These are phyloP conservation scores for Arabidopsis arenosa DNA, from an alignment of 345 rosid genomes.

Conservation along the genomic window DNA sequence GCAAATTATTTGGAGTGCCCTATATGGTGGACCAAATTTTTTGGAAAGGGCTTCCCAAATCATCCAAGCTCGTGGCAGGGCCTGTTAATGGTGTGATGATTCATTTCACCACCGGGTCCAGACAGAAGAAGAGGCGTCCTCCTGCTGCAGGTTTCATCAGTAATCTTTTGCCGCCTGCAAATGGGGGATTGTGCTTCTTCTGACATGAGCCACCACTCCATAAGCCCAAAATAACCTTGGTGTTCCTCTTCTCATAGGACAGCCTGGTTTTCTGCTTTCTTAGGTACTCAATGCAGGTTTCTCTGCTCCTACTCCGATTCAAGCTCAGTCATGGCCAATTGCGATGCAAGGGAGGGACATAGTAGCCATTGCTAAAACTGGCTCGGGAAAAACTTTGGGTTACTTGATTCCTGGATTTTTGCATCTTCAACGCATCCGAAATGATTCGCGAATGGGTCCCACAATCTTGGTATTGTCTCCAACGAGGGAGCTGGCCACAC, in stretches of 20 bases:
- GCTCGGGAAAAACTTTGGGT: conserved; percentile 97
- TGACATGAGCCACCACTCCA: conserved; percentile 63
- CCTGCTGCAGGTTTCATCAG: conserved; percentile 88
- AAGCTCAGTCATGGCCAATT: conserved; percentile 99
- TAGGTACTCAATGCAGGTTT: conserved; percentile 96
- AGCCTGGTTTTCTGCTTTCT: conserved; percentile 69
- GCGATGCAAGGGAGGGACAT: conserved; percentile 89
- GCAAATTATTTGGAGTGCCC: conserved; percentile 81
- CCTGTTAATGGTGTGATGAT: conserved; percentile 83
- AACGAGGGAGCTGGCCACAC: conserved; percentile 97
- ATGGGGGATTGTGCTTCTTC: conserved; percentile 99
- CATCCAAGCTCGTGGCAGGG: conserved; percentile 76
- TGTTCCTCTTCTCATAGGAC: conserved; percentile 62
- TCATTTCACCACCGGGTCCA: conserved; percentile 70
- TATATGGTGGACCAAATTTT: conserved; percentile 69
- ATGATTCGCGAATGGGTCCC: conserved; percentile 84
- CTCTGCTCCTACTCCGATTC: conserved; percentile 96
- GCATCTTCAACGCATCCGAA: conserved; percentile 72
- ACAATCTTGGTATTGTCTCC: conserved; percentile 92
- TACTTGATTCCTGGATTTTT: conserved; percentile 88
- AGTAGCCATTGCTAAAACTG: conserved; percentile 96
- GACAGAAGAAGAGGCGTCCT: conserved; percentile 81
- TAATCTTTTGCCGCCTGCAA: conserved; percentile 75
- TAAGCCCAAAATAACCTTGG: conserved; percentile 51
- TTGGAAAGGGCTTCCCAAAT: conserved; percentile 74